phyloP scores from a whole-genome alignment of 2,329 filamentous ascomycete genomes.

The Lasiodiplodia theobromae region DNA sequence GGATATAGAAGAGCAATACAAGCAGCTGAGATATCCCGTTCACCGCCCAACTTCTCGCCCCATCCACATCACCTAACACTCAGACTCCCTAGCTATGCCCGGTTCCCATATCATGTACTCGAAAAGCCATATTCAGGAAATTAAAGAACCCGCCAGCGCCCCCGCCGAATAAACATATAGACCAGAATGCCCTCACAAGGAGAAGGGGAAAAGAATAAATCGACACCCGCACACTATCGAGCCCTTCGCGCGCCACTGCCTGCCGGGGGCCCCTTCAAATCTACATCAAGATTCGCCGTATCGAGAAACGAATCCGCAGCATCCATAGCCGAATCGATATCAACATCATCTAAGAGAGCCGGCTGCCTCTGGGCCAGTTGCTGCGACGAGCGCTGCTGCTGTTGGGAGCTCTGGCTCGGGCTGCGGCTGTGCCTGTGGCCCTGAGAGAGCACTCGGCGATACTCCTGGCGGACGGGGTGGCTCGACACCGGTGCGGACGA shows the following conservation, averaged over 20 bases:
- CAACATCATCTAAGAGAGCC: constrained; percentile 7
- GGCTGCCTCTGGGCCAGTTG: not conserved
- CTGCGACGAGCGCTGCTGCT: not conserved
- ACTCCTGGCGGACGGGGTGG: not conserved
- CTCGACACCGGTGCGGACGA: not conserved
- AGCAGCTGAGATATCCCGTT: too few species aligned
- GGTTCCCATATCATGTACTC: not conserved
- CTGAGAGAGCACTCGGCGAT: not conserved
- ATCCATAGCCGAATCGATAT: constrained; percentile 17
- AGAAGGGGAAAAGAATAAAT: not conserved
- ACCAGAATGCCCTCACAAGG: too few species aligned
- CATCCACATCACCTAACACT: not conserved
- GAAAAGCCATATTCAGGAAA: not conserved
- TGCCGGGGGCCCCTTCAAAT: not conserved
- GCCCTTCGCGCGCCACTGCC: not conserved
- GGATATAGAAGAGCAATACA: not conserved
- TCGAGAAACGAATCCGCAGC: constrained; percentile 26
- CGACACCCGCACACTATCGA: not conserved
- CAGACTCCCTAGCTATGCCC: not conserved
- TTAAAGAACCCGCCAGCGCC: not conserved
- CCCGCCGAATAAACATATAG: not conserved
- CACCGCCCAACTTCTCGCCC: not conserved
- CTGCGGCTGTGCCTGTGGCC: not conserved
- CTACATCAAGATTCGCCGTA: not conserved
- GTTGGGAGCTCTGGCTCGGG: constrained; percentile 1